phyloP scores from a whole-genome alignment of 2,329 filamentous ascomycete genomes.

The Calonectria hawksworthii region DNA sequence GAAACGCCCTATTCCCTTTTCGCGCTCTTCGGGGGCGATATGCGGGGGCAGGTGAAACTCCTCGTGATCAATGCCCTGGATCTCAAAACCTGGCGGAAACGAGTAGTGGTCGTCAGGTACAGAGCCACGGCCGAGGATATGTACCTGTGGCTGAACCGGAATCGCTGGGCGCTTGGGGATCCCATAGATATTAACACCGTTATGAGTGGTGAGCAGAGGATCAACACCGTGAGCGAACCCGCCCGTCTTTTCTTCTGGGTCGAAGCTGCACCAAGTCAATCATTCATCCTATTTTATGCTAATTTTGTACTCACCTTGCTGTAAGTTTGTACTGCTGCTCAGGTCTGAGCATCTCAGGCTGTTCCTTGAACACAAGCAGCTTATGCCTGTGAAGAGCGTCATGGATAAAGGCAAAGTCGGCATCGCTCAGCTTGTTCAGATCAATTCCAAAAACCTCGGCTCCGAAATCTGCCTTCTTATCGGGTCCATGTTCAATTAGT shows the following conservation, averaged over 20 bases:
- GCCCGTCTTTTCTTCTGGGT: neutral
- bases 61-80: neutral
- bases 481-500: neutral
- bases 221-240: neutral
- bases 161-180: neutral
- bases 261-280: neutral
- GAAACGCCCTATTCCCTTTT: neutral
- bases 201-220: neutral
- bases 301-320: neutral
- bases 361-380: neutral
- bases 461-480: neutral
- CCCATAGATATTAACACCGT: neutral
- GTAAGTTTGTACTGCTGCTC: conserved; percentile 3
- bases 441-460: neutral
- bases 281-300: too few relatives aligned
- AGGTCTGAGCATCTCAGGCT: neutral
- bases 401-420: neutral
- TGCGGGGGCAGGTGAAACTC: conserved; percentile 1
- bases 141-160: neutral
- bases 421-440: neutral
- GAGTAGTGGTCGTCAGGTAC: neutral
- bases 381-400: neutral
- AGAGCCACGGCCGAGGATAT: neutral
- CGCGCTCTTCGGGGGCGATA: neutral
- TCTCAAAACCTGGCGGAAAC: neutral